Conservation (phyloP, 352 stramenopile genomes). For the Phytophthora lateralis region DNA sequence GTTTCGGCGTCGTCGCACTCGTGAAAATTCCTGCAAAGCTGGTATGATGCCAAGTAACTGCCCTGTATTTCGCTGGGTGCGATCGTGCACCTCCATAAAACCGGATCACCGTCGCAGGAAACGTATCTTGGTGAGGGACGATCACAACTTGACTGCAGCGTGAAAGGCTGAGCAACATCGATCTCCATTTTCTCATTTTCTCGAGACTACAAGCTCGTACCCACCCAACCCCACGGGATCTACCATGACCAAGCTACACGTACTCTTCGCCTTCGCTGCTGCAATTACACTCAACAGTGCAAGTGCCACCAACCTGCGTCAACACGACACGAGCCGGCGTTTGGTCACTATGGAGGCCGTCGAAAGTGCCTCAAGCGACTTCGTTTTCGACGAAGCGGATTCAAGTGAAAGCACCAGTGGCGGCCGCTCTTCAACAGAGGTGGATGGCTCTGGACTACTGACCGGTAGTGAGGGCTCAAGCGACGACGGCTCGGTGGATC, state of each 20-base stretch:
- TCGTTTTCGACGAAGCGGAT: conserved; percentile 6
- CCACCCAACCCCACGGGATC: neutral
- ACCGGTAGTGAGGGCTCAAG: neutral
- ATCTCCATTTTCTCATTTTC: conserved; percentile 1
- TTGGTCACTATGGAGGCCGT: conserved; percentile 10
- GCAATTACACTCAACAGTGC: neutral
- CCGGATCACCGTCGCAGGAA: neutral
- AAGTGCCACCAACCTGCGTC: conserved; percentile 14
- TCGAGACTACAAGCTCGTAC: neutral
- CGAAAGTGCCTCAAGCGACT: conserved; percentile 19
- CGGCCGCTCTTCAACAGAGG: conserved; percentile 8
- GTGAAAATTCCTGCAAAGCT: neutral
- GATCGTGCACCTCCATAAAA: neutral
- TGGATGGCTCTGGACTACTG: conserved; percentile 2
- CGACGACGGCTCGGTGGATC: neutral
- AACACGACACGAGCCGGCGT: conserved; percentile 1
- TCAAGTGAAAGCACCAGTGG: conserved; percentile 10
- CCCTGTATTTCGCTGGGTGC: neutral
- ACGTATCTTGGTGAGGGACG: neutral
- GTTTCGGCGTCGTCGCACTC: neutral
- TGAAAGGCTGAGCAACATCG: neutral
- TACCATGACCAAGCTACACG: conserved; percentile 13
- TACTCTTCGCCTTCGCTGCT: conserved; percentile 4
- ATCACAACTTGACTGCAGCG: neutral
- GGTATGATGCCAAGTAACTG: neutral